Evolutionary conservation across 176 grass and related monocot species (phyloP), one percentile per base, ranked within the genome.

Genomic region (Paspalum vaginatum): DNA sequence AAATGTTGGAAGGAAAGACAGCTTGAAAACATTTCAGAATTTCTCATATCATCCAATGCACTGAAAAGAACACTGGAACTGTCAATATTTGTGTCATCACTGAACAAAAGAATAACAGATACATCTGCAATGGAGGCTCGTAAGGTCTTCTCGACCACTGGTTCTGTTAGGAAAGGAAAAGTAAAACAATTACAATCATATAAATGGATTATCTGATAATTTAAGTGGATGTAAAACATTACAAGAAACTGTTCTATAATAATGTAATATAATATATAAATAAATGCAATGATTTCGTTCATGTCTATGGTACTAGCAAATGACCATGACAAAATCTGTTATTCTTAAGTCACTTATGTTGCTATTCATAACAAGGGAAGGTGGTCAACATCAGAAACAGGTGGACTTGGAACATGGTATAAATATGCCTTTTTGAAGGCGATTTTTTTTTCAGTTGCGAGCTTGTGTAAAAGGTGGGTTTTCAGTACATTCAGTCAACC

Each of bases 21-120:
- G 67, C 92, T 98, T 11, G 77, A 82, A 77, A 83, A 89, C 74
- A 86, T 93, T 78, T 85, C 86, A 5, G 86, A 89, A 58, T 74
- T 89, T 85, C 67, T 89, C 79, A 86, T 79, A 57, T 89, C 79
- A 79, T 60, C 13, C 24, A 85, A 32, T 63, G 41, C 25, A 14
- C 77, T 79, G 25, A 69, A 9, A 69, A 75, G 59, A 84, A 61
- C 61, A 77, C 54, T 82, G 54, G 73, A 82, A 75, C 25, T 73
- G 24, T 26, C n/a, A n/a, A n/a, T n/a, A n/a, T n/a, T 71, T 39
- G 77, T 83, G 61, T 75, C 71, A 81, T 95, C 84, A 61, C 72
- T 81, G 68, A 91, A 84, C 65, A 85, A 95, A 86, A 99, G 84
- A 66, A 89, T 68, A 87, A 99, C 66, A 87, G 89, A 99, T 61